Base-by-base conservation (phyloP, 495 filamentous ascomycete genomes). In the Cercophora sp. region DNA sequence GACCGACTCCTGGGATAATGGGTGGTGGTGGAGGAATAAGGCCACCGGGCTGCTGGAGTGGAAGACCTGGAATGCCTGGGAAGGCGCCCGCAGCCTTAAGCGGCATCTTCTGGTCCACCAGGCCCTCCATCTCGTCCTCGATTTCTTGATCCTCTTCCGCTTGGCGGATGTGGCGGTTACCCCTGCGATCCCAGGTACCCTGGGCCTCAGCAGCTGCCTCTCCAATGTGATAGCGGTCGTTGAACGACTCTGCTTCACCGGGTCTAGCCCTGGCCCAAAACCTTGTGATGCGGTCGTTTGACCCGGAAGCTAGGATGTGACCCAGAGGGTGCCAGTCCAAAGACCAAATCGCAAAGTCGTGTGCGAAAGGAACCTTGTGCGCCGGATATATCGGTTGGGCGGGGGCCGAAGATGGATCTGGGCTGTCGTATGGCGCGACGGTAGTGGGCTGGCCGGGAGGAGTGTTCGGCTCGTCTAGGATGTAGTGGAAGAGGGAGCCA, bases 241-340 rank as follows among this genome's bases (percentile, higher is more conserved):
- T 89, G 74, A 88, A 82, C 62, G 83, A 85, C 49, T 85, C 83
- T 6, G 57, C 56, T 45, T 96, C 93, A 25, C 93, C 93, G 2
- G 93, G 93, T 40, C 93, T 75, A 5, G 88, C 76, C 16, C 93
- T 83, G 11, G 89, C 87, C 93, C 93, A 98, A 73, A 98, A 98
- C 27, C 92, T 83, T 6, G 93, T 96, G 39, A 94, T 89, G 40
- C 92, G 86, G 68, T 98, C 93, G 66, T 98, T 98, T 2, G 92
- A 96, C 4, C 93, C 93, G n/a, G 93, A 95, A n/a, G 91, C 90
- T 22, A 98, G 79, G 53, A 98, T 92, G 61, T 98, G 93, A 18
- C 93, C 93, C 0, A 96, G 75, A 1, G 93, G 93, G 61, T 98
- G 93, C 88, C 93, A 98, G 73, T 96, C 90, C 19, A 98, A 76